Conservation (phyloP, 1,284 basidiomycete genomes). For the Porphyrellus sp. region DNA sequence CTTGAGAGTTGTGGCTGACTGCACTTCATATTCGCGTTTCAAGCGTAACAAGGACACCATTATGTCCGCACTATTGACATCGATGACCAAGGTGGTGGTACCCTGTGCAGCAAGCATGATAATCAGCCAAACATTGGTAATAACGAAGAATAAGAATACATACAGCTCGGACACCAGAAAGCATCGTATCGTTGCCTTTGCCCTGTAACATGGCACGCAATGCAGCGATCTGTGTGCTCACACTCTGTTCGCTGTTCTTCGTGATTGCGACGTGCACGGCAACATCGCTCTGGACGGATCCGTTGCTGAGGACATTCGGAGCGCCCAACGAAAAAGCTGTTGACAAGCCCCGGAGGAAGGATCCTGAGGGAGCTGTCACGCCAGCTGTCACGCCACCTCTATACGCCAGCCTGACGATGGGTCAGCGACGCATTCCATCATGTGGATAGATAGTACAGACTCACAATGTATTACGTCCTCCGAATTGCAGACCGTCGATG, state of each 20-base stretch:
- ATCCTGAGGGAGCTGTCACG: slow-evolving; percentile 53
- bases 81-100: slow-evolving; percentile 61
- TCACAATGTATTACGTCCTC: slow-evolving; percentile 67
- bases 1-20: slow-evolving; percentile 51
- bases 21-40: slow-evolving; percentile 68
- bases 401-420: slow-evolving; percentile 50
- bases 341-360: slow-evolving; percentile 66
- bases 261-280: slow-evolving; percentile 70
- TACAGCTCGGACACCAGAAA: slow-evolving; percentile 64
- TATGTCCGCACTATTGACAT: slow-evolving; percentile 69
- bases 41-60: slow-evolving; percentile 75
- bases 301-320: slow-evolving; percentile 58
- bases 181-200: slow-evolving; percentile 47
- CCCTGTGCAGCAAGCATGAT: slow-evolving; percentile 33
- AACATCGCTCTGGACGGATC: slow-evolving; percentile 65
- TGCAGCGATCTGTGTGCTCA: slow-evolving; percentile 71
- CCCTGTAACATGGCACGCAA: slow-evolving; percentile 57
- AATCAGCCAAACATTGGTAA: background rate
- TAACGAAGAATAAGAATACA: slow-evolving; percentile 11
- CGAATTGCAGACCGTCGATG: slow-evolving; percentile 69
- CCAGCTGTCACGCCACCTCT: slow-evolving; percentile 61
- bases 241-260: slow-evolving; percentile 44
- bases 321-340: slow-evolving; percentile 64
- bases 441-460: slow-evolving; percentile 30
- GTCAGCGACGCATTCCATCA: background rate